Evolutionary conservation across 768 basidiomycete genomes (phyloP), one percentile per base, ranked within the genome.

Genomic region (Phaeotremella fagi): DNA sequence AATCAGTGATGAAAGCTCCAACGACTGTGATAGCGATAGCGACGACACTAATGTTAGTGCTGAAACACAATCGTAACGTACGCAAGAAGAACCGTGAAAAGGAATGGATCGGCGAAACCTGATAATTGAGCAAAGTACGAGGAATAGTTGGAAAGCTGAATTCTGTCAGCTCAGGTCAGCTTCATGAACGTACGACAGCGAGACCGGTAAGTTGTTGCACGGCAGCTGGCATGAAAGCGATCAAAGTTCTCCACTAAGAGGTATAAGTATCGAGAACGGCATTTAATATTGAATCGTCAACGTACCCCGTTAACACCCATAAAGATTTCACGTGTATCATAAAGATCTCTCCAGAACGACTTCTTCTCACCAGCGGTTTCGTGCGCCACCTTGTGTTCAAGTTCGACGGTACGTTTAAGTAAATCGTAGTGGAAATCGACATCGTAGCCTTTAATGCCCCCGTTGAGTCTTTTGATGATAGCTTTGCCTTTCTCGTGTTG

Each of bases 401-500:
- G 22, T 29, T 66, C 59, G 5, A 69, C 56, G 12, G 67, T 61
- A 26, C 51, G 38, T 27, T 45, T 48, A 42, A 69, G 54, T 36
- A 69, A 49, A 14, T 45, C 45, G 50, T 66, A 66, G 26, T 69
- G 64, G 35, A 55, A 64, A n/a, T 66, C 64, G 26, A 64, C 64
- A 43, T 66, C 59, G 52, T 66, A 69, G 1, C 58, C 64, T 25
- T 48, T 43, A 24, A 69, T 59, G 12, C 55, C 55, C 18, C 67
- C 64, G 41, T 69, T 66, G 3, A 66, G 37, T 28, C 50, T 46
- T 7, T 45, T 37, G 25, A 69, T 31, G 23, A 59, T 48, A 9
- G 46, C 47, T 23, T 44, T 18, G 12, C 59, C 67, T 20, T 48
- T 38, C 9, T 69, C 64, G 43, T 66, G 55, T 27, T 47, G 44